phyloP scores from a whole-genome alignment of 2,329 filamentous ascomycete species.

The Coleophoma cylindrospora region DNA sequence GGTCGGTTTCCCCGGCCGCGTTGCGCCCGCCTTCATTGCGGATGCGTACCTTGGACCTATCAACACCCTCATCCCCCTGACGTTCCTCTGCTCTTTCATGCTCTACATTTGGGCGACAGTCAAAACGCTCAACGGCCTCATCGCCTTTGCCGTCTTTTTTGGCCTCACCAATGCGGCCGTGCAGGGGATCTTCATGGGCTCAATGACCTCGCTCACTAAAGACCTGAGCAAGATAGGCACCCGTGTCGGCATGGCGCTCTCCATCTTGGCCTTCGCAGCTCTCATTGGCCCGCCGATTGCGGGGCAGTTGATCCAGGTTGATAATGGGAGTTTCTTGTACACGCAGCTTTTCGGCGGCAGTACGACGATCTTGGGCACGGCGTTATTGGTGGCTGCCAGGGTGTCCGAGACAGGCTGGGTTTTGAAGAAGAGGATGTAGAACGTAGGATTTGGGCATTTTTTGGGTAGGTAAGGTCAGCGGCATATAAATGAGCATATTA shows the following conservation, averaged over 20 bases:
- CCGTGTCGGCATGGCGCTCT: constrained; percentile 47
- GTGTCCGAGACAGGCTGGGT: neutral
- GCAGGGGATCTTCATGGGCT: constrained; percentile 43
- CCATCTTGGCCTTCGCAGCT: neutral
- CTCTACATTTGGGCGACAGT: constrained; percentile 44
- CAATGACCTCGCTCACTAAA: constrained; percentile 39
- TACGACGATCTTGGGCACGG: neutral
- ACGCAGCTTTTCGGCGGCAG: neutral
- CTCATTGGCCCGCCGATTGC: constrained; percentile 1
- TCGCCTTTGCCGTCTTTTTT: constrained; percentile 41
- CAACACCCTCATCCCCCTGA: constrained; percentile 41
- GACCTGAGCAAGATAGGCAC: constrained; percentile 46
- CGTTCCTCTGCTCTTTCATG: constrained; percentile 20
- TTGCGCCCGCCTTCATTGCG: constrained; percentile 37
- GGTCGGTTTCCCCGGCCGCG: constrained; percentile 40
- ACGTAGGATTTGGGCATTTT: neutral
- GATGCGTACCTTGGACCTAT: constrained; percentile 42
- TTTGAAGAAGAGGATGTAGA: neutral
- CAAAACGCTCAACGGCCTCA: constrained; percentile 32
- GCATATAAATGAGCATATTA: too few species aligned
- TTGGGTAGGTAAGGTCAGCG: neutral
- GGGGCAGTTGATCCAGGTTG: neutral
- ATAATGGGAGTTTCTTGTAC: neutral
- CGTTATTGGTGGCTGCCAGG: neutral
- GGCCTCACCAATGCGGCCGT: constrained; percentile 41